Evolutionary conservation across 1,284 basidiomycete genomes (phyloP), one percentile per base, ranked within the genome.

Genomic region (Ceratobasidium sp.): DNA sequence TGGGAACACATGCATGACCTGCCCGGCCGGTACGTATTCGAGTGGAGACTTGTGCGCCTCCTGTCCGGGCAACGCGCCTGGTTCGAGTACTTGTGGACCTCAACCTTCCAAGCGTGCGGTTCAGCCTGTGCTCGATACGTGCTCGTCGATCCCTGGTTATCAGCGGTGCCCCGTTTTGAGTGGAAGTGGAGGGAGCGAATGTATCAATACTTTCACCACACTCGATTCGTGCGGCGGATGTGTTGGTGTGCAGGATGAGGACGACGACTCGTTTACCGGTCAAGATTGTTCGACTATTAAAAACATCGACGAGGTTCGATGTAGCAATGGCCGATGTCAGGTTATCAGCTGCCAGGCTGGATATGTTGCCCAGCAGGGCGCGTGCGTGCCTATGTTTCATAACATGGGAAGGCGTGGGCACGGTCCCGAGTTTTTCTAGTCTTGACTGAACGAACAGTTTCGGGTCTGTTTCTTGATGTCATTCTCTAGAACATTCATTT

Each of bases 191-290:
- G 68, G 68, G 1, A 13, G 7, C 38, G 68, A 71, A 10, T 71
- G 68, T 33, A 40, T 71, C 13, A 46, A 71, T 15, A 20, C 33
- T 0, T 26, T 71, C 9, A 71, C 38, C 15, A 71, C 68, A 1
- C 68, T 71, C 42, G 68, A 71, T 15, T 71, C 68, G 40, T 71
- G 68, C 33, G 68, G 68, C 26, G 68, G 68, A 20, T 71, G 68
- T n/a, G 56, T 46, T 15, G 40, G 7, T 6, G 26, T 26, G 1
- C 28, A 12, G 15, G 68, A 26, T 6, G 33, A 56, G 23, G 64
- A 66, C 7, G 46, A 26, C 3, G 28, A 33, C 15, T 9, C 3
- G 28, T 67, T 33, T n/a, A 50, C 65, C 20, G 66, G 66, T 9
- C 50, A 33, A 2, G 66, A 68, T 50, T 68, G 66, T 15, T 54